Percentiles rank a stretch among this genome's conserved stretches.
phyloP scores from a whole-genome alignment of 495 filamentous ascomycete genomes.

The Daldinia loculata region DNA sequence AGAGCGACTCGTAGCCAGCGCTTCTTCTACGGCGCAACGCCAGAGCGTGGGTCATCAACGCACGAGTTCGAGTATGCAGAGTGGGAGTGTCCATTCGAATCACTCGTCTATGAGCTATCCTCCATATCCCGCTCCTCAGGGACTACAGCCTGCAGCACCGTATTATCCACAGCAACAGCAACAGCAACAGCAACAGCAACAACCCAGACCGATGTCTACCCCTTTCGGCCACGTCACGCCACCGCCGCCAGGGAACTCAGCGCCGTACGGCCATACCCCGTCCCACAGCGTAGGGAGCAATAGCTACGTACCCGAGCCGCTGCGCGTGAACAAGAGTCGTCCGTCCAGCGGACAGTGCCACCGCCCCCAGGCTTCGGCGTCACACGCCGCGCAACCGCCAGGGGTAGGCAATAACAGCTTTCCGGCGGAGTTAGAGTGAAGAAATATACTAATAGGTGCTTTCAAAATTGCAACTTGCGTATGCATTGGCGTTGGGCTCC shows the following conservation, averaged over 20 bases:
- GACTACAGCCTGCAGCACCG: background rate
- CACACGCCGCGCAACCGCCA: background rate
- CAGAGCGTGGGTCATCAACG: conserved; percentile 5
- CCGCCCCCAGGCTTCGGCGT: background rate
- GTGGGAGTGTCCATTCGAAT: conserved; percentile 13
- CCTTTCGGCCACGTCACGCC: conserved; percentile 1
- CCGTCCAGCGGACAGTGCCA: background rate
- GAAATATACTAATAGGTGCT: background rate
- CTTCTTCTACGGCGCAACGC: conserved; percentile 2
- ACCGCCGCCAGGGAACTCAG: background rate
- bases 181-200: background rate
- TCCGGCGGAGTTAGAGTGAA: conserved; percentile 33
- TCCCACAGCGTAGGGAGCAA: background rate
- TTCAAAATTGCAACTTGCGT: background rate
- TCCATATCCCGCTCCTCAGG: background rate
- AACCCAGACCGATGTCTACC: background rate
- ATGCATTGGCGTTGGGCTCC: background rate
- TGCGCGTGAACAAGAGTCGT: conserved; percentile 21
- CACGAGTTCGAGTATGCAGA: conserved; percentile 19
- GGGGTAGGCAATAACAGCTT: conserved; percentile 3
- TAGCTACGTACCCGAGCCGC: conserved; percentile 26
- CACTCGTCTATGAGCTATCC: conserved; percentile 8
- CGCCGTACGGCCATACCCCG: background rate
- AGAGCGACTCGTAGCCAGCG: conserved; percentile 61
- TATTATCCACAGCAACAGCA: conserved; percentile 10